These are phyloP conservation scores for Lobosporangium transversale DNA, from an alignment of 192 early-diverging fungal species.

Conservation along the genomic window DNA sequence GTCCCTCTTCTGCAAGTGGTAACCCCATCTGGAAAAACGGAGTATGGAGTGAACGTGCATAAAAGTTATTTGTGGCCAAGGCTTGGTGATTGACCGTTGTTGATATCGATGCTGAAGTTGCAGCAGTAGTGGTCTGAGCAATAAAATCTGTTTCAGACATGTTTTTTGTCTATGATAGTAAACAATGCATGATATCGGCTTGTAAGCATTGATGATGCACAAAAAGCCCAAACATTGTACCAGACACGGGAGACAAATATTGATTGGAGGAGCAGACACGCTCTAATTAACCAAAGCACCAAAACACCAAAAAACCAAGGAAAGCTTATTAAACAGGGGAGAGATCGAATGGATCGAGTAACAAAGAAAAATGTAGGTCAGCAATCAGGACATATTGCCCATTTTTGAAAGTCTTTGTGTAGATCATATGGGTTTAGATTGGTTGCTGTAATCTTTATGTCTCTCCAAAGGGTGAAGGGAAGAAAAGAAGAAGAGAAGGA, in stretches of 20 bases:
- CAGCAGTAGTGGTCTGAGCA: not conserved
- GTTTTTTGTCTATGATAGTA: slow-evolving; percentile 4
- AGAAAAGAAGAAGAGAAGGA: too few relatives aligned
- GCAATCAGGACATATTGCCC: too few relatives aligned
- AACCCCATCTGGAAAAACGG: slow-evolving; percentile 40
- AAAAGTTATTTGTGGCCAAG: slow-evolving; percentile 15
- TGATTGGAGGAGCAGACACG: slow-evolving; percentile 1
- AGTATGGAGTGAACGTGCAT: slow-evolving; percentile 29
- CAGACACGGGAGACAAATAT: too few relatives aligned
- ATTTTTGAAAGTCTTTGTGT: too few relatives aligned
- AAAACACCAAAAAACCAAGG: slow-evolving; percentile 30
- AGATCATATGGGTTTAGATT: too few relatives aligned
- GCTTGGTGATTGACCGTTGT: slow-evolving; percentile 1
- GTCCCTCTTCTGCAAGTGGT: slow-evolving; percentile 7
- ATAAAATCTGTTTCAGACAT: not conserved
- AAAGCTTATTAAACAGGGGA: slow-evolving; percentile 3
- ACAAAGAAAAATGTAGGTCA: not conserved
- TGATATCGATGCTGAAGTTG: slow-evolving; percentile 2
- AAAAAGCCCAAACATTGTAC: too few relatives aligned
- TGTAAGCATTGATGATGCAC: too few relatives aligned
- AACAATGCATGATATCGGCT: not conserved
- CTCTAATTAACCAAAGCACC: too few relatives aligned
- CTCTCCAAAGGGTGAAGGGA: too few relatives aligned
- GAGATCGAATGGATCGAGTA: not conserved
- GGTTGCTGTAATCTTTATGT: too few relatives aligned